Evolutionary conservation across 345 rosid genomes (phyloP).

Genomic region (Lepidium africanum): DNA sequence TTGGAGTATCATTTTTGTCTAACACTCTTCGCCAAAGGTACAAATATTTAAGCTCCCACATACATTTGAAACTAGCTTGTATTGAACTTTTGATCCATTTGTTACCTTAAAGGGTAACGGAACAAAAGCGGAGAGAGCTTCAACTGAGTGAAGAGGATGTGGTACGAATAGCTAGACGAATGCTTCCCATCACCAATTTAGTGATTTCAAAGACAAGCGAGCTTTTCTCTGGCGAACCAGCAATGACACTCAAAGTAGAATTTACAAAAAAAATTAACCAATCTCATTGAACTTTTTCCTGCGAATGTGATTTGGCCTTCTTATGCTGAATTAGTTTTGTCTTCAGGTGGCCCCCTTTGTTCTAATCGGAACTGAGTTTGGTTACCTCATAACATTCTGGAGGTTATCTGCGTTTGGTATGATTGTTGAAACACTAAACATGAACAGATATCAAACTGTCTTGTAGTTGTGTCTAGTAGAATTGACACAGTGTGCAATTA

Average conservation of each 20-base stretch:
- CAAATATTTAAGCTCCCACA: background rate
- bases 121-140: conserved; percentile 31
- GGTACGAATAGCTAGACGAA: conserved; percentile 44
- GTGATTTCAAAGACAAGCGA: conserved; percentile 52
- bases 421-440: background rate
- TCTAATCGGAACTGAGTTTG: conserved; percentile 85
- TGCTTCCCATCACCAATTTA: conserved; percentile 75
- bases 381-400: conserved; percentile 67
- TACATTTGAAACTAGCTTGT: background rate
- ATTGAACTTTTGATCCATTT: conserved; percentile 8
- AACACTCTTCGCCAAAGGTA: conserved; percentile 71
- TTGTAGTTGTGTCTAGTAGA: background rate
- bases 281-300: background rate
- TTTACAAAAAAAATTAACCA: background rate
- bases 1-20: conserved; percentile 74
- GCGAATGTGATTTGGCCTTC: background rate
- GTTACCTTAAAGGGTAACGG: conserved; percentile 35
- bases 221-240: conserved; percentile 95
- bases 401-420: conserved; percentile 73
- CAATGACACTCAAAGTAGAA: conserved; percentile 80
- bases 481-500: conserved; percentile 6
- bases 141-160: conserved; percentile 70
- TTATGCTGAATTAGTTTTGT: conserved; percentile 3
- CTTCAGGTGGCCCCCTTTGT: conserved; percentile 73
- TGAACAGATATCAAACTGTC: background rate